Evolutionary conservation across 768 basidiomycete species (phyloP).

Genomic region (Lentinula sp.): DNA sequence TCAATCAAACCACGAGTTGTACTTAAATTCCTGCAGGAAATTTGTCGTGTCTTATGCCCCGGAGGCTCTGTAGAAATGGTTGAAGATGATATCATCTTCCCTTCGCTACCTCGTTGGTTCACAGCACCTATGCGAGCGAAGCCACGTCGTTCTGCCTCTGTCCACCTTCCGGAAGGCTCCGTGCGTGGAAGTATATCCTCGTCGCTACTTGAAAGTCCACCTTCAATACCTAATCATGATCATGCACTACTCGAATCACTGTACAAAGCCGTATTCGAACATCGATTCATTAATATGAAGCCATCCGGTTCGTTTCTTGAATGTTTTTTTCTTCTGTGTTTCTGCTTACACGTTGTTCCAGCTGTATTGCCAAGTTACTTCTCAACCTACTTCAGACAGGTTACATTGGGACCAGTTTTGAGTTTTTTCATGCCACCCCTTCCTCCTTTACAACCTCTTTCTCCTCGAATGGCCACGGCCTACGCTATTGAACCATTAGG

Average conservation of each 20-base stretch:
- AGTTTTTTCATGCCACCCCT: conserved; percentile 67
- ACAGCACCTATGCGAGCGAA: conserved; percentile 60
- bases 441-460: conserved; percentile 53
- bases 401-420: conserved; percentile 52
- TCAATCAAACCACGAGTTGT: background rate
- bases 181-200: conserved; percentile 28
- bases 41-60: conserved; percentile 62
- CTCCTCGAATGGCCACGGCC: conserved; percentile 34
- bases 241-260: conserved; percentile 67
- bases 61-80: conserved; percentile 67
- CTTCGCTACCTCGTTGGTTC: conserved; percentile 73
- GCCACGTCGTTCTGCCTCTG: conserved; percentile 39
- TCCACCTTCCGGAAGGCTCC: conserved; percentile 44
- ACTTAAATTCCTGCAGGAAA: conserved; percentile 42
- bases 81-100: conserved; percentile 76
- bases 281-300: conserved; percentile 64
- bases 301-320: conserved; percentile 50
- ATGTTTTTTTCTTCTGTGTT: background rate
- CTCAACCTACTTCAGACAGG: conserved; percentile 65
- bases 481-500: conserved; percentile 28
- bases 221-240: conserved; percentile 43
- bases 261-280: conserved; percentile 60
- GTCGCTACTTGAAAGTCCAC: conserved; percentile 22
- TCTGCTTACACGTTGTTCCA: conserved; percentile 15
- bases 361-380: conserved; percentile 67